Evolutionary conservation across 2,329 filamentous ascomycete species (phyloP), one percentile per base, ranked within the genome.

Genomic region (Akanthomyces dipterigenus): DNA sequence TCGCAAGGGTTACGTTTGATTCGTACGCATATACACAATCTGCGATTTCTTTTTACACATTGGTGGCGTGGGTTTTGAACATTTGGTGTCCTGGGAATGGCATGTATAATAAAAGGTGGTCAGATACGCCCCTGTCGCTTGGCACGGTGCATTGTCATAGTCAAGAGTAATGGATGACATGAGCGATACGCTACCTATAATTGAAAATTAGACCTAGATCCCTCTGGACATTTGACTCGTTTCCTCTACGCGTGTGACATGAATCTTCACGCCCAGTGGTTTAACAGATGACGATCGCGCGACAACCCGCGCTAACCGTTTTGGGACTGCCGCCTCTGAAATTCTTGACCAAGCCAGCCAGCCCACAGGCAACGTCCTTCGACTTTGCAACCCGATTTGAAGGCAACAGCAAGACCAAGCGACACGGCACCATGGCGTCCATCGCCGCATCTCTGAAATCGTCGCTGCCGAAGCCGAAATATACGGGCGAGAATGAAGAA

Each of bases 401-500:
- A 42, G 54, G 46, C 34, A 58, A 61, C 64, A 64, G 58, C 61
- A 66, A 56, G 12, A 65, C 55, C 49, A 57, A 73, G 62, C 40
- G 22, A 34, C 31, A 54, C 36, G 38, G 46, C 26, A 60, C 36
- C 64, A 90, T 90, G 87, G 78, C 86, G 63, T 87, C 86, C 63
- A 81, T 90, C 70, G 83, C 82, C 66, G 82, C 85, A 63, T 90
- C 91, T 62, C 82, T 98, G 48, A 86, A 91, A 65, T 86, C 87
- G 71, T 87, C 90, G 62, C 81, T 98, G 48, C 93, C 93, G 3
- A 93, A 93, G 73, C 93, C 93, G 18, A 93, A 90, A 76, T 96
- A 97, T 72, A 91, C 88, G 5, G 92, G 90, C 67, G 91, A 96
- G 72, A 88, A 96, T 72, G 93, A 97, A 72, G 90, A 96, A 70